These are phyloP conservation scores for Aspergillus sojae DNA, from an alignment of 2,329 filamentous ascomycete genomes.

Conservation along the genomic window DNA sequence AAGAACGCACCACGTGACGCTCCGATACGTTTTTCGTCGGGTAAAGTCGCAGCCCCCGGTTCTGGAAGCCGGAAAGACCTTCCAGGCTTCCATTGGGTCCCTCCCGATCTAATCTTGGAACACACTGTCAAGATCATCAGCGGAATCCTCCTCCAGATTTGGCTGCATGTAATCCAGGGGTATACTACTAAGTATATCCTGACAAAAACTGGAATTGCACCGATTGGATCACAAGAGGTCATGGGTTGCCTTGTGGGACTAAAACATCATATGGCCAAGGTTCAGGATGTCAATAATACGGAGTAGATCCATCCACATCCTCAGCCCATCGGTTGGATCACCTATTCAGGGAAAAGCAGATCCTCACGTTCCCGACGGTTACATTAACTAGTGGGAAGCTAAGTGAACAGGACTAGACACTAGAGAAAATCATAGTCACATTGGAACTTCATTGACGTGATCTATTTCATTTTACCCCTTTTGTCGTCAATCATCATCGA, in stretches of 20 bases:
- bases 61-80: not conserved
- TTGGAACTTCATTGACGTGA: not conserved
- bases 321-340: not conserved
- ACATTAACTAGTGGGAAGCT: not conserved
- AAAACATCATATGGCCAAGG: not conserved
- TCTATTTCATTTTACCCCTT: not conserved
- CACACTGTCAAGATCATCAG: not conserved
- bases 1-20: conserved; percentile 21
- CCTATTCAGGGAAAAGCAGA: not conserved
- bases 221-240: not conserved
- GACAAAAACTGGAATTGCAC: not conserved
- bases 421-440: not conserved
- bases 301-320: not conserved
- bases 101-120: not conserved
- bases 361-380: not conserved
- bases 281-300: not conserved
- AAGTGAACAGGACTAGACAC: not conserved
- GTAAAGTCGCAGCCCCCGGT: conserved; percentile 22
- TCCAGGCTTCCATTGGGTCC: not conserved
- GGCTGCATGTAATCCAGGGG: conserved; percentile 5
- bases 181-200: not conserved
- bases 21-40: conserved; percentile 23
- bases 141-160: not conserved
- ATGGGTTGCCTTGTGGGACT: not conserved
- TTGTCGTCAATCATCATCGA: not conserved